Evolutionary conservation across 1,139 yeast species (phyloP).

Genomic region (Yamadazyma friedrichii): DNA sequence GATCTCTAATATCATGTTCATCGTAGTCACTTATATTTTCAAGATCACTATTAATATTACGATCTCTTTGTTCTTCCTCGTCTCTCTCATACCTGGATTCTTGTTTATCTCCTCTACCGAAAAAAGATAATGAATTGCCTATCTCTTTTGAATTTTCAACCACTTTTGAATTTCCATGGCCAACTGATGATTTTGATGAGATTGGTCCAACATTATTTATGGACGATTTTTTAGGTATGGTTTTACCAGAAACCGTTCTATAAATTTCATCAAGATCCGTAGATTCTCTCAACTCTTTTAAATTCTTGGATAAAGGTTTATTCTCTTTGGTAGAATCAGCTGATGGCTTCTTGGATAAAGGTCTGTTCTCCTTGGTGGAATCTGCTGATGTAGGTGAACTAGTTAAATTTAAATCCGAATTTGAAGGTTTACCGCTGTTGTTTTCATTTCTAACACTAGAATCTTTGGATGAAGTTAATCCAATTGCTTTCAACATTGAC

Average conservation of each 20-base stretch:
- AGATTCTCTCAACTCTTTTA: constrained; percentile 12
- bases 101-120: constrained; percentile 21
- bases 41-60: constrained; percentile 3
- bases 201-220: neutral
- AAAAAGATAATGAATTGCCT: constrained; percentile 29
- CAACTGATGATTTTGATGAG: neutral
- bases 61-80: constrained; percentile 22
- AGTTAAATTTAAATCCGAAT: too few relatives aligned
- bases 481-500: constrained; percentile 3
- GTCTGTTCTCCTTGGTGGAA: too few relatives aligned
- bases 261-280: constrained; percentile 17
- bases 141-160: constrained; percentile 23
- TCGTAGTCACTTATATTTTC: neutral
- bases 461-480: constrained; percentile 1
- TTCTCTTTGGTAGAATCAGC: too few relatives aligned
- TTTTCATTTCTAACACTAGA: neutral
- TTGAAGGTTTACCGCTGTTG: neutral
- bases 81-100: constrained; percentile 28
- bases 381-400: too few relatives aligned
- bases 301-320: neutral
- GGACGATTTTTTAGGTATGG: neutral
- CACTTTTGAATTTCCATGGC: constrained; percentile 5
- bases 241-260: constrained; percentile 12
- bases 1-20: neutral
- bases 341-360: neutral